These are phyloP conservation scores for Vanilla planifolia DNA, from an alignment of 106 monocot species.

Conservation along the genomic window DNA sequence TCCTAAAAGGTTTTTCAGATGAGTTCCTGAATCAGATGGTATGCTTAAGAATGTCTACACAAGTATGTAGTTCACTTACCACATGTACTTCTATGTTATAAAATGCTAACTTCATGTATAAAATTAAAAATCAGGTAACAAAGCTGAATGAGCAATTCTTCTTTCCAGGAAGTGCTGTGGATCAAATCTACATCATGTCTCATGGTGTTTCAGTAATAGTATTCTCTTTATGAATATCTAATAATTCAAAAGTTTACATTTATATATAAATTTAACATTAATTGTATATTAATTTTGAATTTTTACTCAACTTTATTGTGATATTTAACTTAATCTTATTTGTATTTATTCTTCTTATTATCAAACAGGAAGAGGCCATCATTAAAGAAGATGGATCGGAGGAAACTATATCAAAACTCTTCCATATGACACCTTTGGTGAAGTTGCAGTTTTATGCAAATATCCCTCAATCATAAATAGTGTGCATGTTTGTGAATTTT, in stretches of 20 bases:
- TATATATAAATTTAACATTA: neutral
- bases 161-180: constrained; percentile 61
- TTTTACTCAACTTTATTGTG: too few relatives aligned
- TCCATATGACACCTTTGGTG: constrained; percentile 56
- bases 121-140: constrained; percentile 33
- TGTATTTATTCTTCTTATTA: neutral
- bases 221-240: neutral
- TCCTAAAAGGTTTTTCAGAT: constrained; percentile 42
- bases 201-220: constrained; percentile 44
- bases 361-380: constrained; percentile 38
- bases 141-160: constrained; percentile 77
- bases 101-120: neutral
- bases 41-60: constrained; percentile 12
- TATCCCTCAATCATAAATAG: constrained; percentile 59
- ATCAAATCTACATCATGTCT: constrained; percentile 64
- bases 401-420: constrained; percentile 38
- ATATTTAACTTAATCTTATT: too few relatives aligned
- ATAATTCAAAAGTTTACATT: neutral
- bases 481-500: constrained; percentile 54
- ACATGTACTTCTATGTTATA: constrained; percentile 2
- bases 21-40: constrained; percentile 75
- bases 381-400: constrained; percentile 51
- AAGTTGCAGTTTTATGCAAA: constrained; percentile 61
- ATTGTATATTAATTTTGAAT: neutral
- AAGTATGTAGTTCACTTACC: neutral